Evolutionary conservation across 192 early-diverging fungal species (phyloP).

Genomic region (Fimicolochytrium jonesii): DNA sequence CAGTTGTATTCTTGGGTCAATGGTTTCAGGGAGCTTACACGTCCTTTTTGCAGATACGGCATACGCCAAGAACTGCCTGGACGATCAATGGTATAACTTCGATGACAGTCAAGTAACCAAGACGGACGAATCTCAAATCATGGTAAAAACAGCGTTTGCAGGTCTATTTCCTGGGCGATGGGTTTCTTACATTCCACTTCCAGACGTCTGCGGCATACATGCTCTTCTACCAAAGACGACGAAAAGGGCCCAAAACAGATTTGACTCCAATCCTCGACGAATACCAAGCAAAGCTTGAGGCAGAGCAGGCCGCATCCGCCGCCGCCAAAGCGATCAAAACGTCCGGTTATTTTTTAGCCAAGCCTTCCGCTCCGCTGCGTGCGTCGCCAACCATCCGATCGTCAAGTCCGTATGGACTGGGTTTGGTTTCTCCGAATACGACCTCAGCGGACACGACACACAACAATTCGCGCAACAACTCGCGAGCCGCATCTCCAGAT

Average conservation of each 20-base stretch:
- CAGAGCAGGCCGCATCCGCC: conserved; percentile 4
- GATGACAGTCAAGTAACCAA: conserved; percentile 66
- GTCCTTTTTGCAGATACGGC: conserved; percentile 54
- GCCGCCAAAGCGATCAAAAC: background rate
- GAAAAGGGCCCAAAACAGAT: background rate
- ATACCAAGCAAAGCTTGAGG: background rate
- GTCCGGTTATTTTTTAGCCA: conserved; percentile 14
- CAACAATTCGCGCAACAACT: conserved; percentile 7
- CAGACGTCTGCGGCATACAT: conserved; percentile 59
- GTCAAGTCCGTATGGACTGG: conserved; percentile 11
- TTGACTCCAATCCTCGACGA: background rate
- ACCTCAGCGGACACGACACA: conserved; percentile 19
- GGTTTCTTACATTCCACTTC: too few relatives aligned
- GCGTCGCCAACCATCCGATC: conserved; percentile 1
- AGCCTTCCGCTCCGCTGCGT: conserved; percentile 13
- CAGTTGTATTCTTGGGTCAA: background rate
- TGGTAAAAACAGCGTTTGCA: conserved; percentile 30
- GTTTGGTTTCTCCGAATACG: conserved; percentile 16
- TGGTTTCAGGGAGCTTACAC: background rate
- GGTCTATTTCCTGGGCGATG: too few relatives aligned
- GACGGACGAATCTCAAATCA: conserved; percentile 22
- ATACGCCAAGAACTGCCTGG: conserved; percentile 64
- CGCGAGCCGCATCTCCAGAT: background rate
- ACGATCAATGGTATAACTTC: conserved; percentile 74
- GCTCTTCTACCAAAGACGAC: conserved; percentile 55